Evolutionary conservation across 495 filamentous ascomycete genomes (phyloP).

Genomic region (Lentithecium fluviatile): DNA sequence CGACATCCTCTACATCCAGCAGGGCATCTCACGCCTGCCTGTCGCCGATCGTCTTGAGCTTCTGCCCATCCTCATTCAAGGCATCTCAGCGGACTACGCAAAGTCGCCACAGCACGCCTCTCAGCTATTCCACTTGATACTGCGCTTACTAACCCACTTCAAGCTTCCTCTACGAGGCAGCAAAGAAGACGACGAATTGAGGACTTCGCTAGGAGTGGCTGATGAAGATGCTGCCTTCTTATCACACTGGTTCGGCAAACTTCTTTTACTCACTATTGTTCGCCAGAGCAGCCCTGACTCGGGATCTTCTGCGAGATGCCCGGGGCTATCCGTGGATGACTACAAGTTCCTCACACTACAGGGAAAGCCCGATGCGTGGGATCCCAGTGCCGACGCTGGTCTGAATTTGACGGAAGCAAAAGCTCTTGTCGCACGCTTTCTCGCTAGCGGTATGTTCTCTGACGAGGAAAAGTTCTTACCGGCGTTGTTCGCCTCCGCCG

Average conservation of each 20-base stretch:
- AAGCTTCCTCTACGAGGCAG: slow-evolving; percentile 72
- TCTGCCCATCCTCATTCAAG: slow-evolving; percentile 68
- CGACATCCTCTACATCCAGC: slow-evolving; percentile 84
- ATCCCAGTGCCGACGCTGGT: slow-evolving; percentile 56
- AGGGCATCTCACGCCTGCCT: slow-evolving; percentile 71
- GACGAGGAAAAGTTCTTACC: slow-evolving; percentile 80
- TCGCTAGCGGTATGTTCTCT: slow-evolving; percentile 80
- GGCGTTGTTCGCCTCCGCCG: slow-evolving; percentile 75
- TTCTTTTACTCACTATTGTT: slow-evolving; percentile 66
- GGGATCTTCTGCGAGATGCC: slow-evolving; percentile 48
- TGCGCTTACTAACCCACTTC: slow-evolving; percentile 70
- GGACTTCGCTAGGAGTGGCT: slow-evolving; percentile 64
- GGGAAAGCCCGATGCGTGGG: slow-evolving; percentile 69
- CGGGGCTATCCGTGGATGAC: slow-evolving; percentile 69
- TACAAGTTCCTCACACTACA: slow-evolving; percentile 70
- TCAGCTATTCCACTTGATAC: slow-evolving; percentile 77
- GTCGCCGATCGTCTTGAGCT: slow-evolving; percentile 63
- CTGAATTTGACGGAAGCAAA: slow-evolving; percentile 70
- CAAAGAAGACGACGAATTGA: slow-evolving; percentile 69
- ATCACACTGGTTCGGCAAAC: slow-evolving; percentile 72
- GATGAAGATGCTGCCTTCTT: slow-evolving; percentile 71
- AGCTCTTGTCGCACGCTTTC: slow-evolving; percentile 63
- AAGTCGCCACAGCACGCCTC: slow-evolving; percentile 62
- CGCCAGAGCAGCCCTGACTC: slow-evolving; percentile 11
- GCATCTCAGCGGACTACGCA: slow-evolving; percentile 63